Evolutionary conservation across 2,329 filamentous ascomycete genomes (phyloP).

Genomic region (Fusarium scirpi): DNA sequence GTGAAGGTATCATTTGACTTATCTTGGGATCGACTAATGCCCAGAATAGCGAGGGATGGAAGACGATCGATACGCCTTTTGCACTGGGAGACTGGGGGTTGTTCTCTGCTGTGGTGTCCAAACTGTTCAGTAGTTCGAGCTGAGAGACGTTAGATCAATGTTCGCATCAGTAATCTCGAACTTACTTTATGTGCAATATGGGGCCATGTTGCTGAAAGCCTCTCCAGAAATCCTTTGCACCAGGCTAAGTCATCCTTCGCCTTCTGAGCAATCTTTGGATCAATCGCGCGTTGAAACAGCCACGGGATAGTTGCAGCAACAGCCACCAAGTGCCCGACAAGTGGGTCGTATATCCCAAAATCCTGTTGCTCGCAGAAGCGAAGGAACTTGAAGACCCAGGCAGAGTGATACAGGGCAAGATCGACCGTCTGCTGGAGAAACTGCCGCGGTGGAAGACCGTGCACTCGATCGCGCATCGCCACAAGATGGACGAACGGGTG

Average conservation of each 20-base stretch:
- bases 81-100: not conserved
- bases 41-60: constrained; percentile 18
- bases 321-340: constrained; percentile 16
- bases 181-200: constrained; percentile 28
- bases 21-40: constrained; percentile 16
- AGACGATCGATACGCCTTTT: not conserved
- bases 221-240: constrained; percentile 16
- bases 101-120: not conserved
- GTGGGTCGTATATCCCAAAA: constrained; percentile 6
- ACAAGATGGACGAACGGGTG: constrained; percentile 20
- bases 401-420: constrained; percentile 2
- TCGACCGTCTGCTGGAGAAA: constrained; percentile 14
- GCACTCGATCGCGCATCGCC: not conserved
- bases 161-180: not conserved
- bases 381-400: constrained; percentile 11
- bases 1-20: constrained; percentile 1
- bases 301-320: constrained; percentile 24
- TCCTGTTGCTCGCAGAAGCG: not conserved
- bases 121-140: constrained; percentile 7
- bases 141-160: not conserved
- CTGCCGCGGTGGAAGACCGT: not conserved
- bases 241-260: not conserved
- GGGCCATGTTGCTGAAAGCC: constrained; percentile 12
- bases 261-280: constrained; percentile 9
- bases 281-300: constrained; percentile 21